Evolutionary conservation across 768 basidiomycete species (phyloP), one percentile per base, ranked within the genome.

Genomic region (Rhizopogon roseolus): DNA sequence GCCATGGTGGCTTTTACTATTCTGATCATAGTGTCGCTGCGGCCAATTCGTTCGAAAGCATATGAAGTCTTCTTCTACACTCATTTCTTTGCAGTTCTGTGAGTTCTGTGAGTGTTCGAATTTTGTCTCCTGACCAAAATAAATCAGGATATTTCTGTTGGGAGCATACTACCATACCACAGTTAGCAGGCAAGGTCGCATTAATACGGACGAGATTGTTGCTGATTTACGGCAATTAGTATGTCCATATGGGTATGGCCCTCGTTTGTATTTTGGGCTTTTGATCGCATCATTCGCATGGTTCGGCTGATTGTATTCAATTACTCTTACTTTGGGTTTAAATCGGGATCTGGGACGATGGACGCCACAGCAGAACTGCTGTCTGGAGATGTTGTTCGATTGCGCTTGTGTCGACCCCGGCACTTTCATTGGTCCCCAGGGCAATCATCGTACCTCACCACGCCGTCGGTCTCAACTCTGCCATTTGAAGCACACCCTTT

Each of bases 401-500:
- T 82, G 19, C 68, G 71, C 8, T 54, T 81, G 37, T 53, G 59
- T 25, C 70, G 73, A 16, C 73, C 75, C 37, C 62, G 74, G 40
- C 69, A 66, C 57, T 79, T 81, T 73, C 67, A 61, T 25, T 77
- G 76, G 76, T 54, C 61, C 0, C 73, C 81, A 0, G 81, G 81
- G 2, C 81, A 82, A 64, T 72, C 70, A 37, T 74, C 69, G 1
- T 81, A 73, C 56, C 65, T 84, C 22, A 72, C 69, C 19, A 65
- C 81, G 51, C 77, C 78, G 3, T 54, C 63, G 6, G 64, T 77
- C 6, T 75, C 74, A 17, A 52, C 56, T 0, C 58, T 69, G 13
- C 73, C 75, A 14, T 70, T 74, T 41, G 75, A 82, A 62, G 64
- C 75, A 1, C 81, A 82, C 53, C 81, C 81, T 10, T 82, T 82